These are phyloP conservation scores for Symbiodinium natans DNA, from an alignment of 73 alveolate genomes.

Conservation along the genomic window DNA sequence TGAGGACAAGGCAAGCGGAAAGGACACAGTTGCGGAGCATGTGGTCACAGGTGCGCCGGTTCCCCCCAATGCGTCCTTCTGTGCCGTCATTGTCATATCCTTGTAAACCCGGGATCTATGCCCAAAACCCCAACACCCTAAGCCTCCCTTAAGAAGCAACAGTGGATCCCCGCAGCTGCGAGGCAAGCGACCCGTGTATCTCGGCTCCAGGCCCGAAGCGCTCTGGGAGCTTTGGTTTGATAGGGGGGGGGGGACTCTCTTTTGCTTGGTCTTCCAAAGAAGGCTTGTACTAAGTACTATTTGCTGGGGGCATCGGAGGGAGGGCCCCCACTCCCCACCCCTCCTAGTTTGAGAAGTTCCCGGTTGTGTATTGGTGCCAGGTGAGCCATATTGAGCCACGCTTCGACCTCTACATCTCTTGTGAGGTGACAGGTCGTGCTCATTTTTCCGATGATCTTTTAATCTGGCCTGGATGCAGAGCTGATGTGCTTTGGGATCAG, in stretches of 20 bases:
- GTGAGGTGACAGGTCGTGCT: not conserved
- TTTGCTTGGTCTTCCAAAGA: too few species aligned
- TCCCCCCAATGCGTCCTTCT: not conserved
- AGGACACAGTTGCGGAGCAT: slow-evolving; percentile 59
- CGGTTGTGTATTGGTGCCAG: too few species aligned
- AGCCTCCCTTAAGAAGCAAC: not conserved
- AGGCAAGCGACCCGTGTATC: slow-evolving; percentile 84
- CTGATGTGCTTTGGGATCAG: not conserved
- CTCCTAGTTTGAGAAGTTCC: too few species aligned
- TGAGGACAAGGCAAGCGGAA: slow-evolving; percentile 44
- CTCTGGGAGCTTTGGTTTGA: not conserved
- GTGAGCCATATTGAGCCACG: too few species aligned
- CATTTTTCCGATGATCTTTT: not conserved
- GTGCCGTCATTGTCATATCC: too few species aligned
- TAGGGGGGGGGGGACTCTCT: too few species aligned
- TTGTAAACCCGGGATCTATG: too few species aligned
- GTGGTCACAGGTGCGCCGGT: slow-evolving; percentile 43
- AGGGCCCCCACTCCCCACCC: too few species aligned
- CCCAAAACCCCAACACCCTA: too few species aligned
- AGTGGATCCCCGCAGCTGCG: not conserved
- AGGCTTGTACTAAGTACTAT: too few species aligned
- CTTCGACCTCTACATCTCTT: too few species aligned
- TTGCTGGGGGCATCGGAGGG: too few species aligned
- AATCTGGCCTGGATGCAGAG: not conserved
- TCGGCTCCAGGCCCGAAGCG: slow-evolving; percentile 15